Evolutionary conservation across 495 filamentous ascomycete genomes (phyloP), one percentile per base, ranked within the genome.

Genomic region (Talaromyces adpressus): DNA sequence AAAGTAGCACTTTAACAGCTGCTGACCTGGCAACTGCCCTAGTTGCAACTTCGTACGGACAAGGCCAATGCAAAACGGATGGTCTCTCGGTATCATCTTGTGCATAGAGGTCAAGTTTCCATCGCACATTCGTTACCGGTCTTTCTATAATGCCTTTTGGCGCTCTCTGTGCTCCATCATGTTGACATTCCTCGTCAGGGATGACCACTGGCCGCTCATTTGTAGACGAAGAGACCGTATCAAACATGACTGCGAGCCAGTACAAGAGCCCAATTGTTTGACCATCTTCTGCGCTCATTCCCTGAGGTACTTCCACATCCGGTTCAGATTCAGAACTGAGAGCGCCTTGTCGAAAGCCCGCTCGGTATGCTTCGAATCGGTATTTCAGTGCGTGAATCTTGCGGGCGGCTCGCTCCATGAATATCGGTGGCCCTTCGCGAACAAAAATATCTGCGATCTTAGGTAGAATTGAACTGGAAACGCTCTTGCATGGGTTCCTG

Each of bases 161-260:
- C 20, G 41, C 41, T 49, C 39, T 47, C 34, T 64, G 56, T 16
- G 62, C 64, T 14, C 56, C 30, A 41, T 63, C 62, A 39, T 62
- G 39, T 57, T 65, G 61, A 62, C 74, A 76, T 59, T 79, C 76
- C 61, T 75, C 72, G 61, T 78, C 76, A 6, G 72, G 67, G 18
- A 79, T 69, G 25, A 73, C 75, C 18, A 77, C 64, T n/a, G 73
- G 74, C 11, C 76, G 70, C 45, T 74, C 67, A 58, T 74, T 68
- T 65, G 77, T 77, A 12, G 75, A 73, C 3, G 77, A 72, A 23
- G 77, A 76, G 34, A 78, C 61, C 16, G 77, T 79, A 51, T 79
- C 77, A 56, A 76, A 74, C 76, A 78, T 79, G 34, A 79, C 63
- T 9, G 67, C 73, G 18, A 78, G 70, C 77, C 77, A 79, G 61